Evolutionary conservation across 352 stramenopile species (phyloP), one percentile per base, ranked within the genome.

Genomic region (Pythium aquatile): DNA sequence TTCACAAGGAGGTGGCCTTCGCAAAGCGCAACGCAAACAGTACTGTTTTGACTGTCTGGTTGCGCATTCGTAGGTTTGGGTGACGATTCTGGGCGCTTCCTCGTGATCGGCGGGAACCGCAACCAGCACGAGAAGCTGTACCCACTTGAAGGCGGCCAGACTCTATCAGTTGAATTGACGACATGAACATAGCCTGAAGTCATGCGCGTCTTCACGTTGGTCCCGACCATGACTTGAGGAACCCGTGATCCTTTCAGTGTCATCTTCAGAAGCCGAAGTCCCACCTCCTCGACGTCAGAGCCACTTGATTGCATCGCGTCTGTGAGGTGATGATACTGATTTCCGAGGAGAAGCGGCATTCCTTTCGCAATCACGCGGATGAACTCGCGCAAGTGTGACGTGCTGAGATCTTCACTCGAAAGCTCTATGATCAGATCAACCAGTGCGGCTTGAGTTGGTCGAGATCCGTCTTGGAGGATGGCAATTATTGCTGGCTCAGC

Each of bases 41-140:
- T 64, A 10, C 24, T 49, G 37, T n/a, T 48, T 11, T 35, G n/a
- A 49, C 32, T 20, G 1, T 42, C 44, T 9, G 7, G 17, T 24
- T 14, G 14, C 20, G 17, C 44, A 20, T 33, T 9, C 8, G 47
- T 17, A 29, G 24, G 14, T 32, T 32, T n/a, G 49, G 53, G n/a
- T 5, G n/a, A 20, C 1, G 55, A 65, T 32, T 56, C 28, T 44
- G 28, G 44, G 30, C 40, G 49, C 35, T 51, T 66, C 42, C 53
- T 67, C 11, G 64, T 42, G 8, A 56, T 11, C 0, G 61, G 35
- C 40, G 83, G 78, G 62, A 94, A 87, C 13, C 74, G 69, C 1
- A 91, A 51, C 85, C 85, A 94, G 39, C 80, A 92, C 2, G 80
- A 80, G 68, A 93, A 90, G 0, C 81, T 90, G 52, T 93, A 94